phyloP scores from a whole-genome alignment of 306 rosid genomes.

The Quercus mongolica region DNA sequence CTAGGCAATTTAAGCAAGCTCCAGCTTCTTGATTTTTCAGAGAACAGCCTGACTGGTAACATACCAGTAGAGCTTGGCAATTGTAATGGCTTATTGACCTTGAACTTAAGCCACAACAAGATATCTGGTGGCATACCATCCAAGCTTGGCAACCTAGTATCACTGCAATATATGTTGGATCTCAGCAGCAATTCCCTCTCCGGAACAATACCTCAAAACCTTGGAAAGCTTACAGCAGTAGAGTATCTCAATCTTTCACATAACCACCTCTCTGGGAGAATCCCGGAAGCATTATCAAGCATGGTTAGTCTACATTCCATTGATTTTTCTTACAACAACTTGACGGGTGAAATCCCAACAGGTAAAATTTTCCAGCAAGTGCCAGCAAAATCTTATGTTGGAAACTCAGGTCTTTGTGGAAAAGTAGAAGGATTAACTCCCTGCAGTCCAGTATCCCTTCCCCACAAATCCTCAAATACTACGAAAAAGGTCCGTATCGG shows the following conservation, averaged over 20 bases:
- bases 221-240: not conserved
- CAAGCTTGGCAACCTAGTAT: conserved; percentile 48
- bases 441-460: conserved; percentile 15
- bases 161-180: conserved; percentile 36
- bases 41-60: conserved; percentile 37
- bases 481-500: conserved; percentile 39
- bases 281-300: conserved; percentile 36
- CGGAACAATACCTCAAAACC: conserved; percentile 17
- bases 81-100: conserved; percentile 13
- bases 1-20: conserved; percentile 29
- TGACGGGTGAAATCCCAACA: conserved; percentile 51
- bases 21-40: conserved; percentile 47
- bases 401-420: conserved; percentile 58
- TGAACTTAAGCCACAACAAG: conserved; percentile 56
- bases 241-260: conserved; percentile 45
- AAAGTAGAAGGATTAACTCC: conserved; percentile 27
- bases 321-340: conserved; percentile 58
- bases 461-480: not conserved
- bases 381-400: conserved; percentile 36
- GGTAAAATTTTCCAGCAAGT: conserved; percentile 29
- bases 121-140: conserved; percentile 42
- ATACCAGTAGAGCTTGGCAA: conserved; percentile 37
- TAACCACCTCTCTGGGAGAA: conserved; percentile 48
- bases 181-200: conserved; percentile 59
- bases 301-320: conserved; percentile 38